These are phyloP conservation scores for Chrysoporthe deuterocubensis DNA, from an alignment of 2,329 filamentous ascomycete genomes.

Conservation along the genomic window DNA sequence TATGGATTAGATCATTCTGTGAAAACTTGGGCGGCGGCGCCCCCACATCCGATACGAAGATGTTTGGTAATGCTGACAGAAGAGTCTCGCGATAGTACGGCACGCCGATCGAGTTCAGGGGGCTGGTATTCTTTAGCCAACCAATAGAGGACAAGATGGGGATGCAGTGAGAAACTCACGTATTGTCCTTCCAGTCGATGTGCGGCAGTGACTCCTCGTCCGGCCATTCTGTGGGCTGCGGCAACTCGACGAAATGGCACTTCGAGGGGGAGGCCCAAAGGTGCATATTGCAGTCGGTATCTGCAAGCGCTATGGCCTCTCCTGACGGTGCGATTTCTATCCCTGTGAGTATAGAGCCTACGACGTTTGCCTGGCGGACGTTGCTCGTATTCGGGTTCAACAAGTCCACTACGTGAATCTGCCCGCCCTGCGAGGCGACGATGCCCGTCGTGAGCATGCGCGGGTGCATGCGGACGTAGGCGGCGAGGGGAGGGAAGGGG, in stretches of 20 bases:
- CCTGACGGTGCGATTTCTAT: conserved; percentile 88
- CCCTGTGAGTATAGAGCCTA: conserved; percentile 70
- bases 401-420: conserved; percentile 94
- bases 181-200: conserved; percentile 73
- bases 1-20: conserved; percentile 65
- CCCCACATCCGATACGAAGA: conserved; percentile 82
- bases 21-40: conserved; percentile 80
- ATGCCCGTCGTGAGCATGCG: conserved; percentile 94
- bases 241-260: conserved; percentile 83
- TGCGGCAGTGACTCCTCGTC: conserved; percentile 62
- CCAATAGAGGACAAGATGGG: background rate
- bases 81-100: conserved; percentile 90
- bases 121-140: conserved; percentile 49
- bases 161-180: conserved; percentile 50
- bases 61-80: conserved; percentile 86
- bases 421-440: conserved; percentile 87
- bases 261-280: conserved; percentile 89
- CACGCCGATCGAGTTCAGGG: conserved; percentile 85
- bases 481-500: conserved; percentile 88
- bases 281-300: conserved; percentile 78
- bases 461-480: conserved; percentile 95
- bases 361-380: conserved; percentile 78
- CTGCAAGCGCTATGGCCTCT: conserved; percentile 80
- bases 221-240: conserved; percentile 77
- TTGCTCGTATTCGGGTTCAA: conserved; percentile 91